Evolutionary conservation across 2,329 filamentous ascomycete species (phyloP), one percentile per base, ranked within the genome.

Genomic region (Alternaria sp.): DNA sequence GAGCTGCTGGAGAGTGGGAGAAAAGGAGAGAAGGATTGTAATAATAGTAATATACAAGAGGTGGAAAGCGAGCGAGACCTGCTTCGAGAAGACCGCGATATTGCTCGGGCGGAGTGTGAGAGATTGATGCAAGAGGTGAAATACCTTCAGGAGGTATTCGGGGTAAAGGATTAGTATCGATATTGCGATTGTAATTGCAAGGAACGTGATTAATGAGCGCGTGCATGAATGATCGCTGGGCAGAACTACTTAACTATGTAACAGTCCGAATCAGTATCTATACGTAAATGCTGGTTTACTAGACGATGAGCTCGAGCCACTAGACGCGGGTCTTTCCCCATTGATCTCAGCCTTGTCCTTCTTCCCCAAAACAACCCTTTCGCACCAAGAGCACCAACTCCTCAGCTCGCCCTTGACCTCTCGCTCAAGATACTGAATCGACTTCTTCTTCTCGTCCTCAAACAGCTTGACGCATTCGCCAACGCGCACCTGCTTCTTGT

Each of bases 381-480:
- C 88, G 78, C 95, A 98, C 94, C 95, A 97, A 0, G 91, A 93
- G 79, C 94, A 98, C 93, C 93, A 97, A 76, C 91, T 93, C 64
- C 94, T 86, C 60, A 89, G 84, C 52, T 81, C 80, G 1, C 92
- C 92, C 13, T 83, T 83, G 57, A 90, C 86, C 80, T 98, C 95
- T 23, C 90, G 83, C 15, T 85, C 85, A 25, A 97, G 82, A 69
- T 91, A 90, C 61, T 86, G 85, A 5, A 88, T 76, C 19, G 71
- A 72, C 56, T 74, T 74, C 21, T 79, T 75, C 19, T 70, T 68
- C 65, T 81, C 88, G 8, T 86, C 93, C 68, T 92, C 91, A 82
- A 90, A 93, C 77, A 97, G 93, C 65, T 91, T 91, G 12, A 97
- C 95, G 65, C 91, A 93, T 5, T 91, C 91, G 1, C 94, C 95